Evolutionary conservation across 2,329 filamentous ascomycete species (phyloP), one percentile per base, ranked within the genome.

Genomic region (Pseudogymnoascus sp.): DNA sequence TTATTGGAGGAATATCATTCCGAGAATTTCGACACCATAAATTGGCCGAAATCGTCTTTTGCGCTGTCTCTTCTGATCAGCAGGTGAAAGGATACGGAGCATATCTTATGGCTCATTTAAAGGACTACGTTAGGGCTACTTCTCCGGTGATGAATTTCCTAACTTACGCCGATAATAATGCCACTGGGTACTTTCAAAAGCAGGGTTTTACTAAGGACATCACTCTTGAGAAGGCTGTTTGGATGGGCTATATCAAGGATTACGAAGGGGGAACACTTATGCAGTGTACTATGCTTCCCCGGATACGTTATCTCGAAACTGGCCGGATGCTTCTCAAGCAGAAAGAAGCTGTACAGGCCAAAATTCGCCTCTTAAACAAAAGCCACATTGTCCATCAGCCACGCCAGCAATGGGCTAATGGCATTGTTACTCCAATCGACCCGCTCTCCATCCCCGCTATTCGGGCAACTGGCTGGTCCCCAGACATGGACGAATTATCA

Each of bases 171-270:
- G 94, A 99, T 74, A 99, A 99, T 74, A 97, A 97, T 71, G 94
- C 94, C 39, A 99, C 96, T 66, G 94, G 94, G 9, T 99, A 97
- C 74, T 99, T 99, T 76, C 96, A 97, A 75, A 99, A 99, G 73
- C 94, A 99, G 73, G 94, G 94, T 0, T 99, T 99, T 71, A 97
- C 94, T 1, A 99, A 99, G 73, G 93, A 99, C 69, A 97, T 99
- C 66, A 96, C 92, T 0, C 84, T 99, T 0, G 89, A 94, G 63
- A 89, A 87, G 69, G 86, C 87, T 2, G 87, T 91, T 3, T 99
- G 94, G 94, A 97, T 97, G 94, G 94, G 94, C 2, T 99, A 97
- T 70, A 99, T 99, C 78, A 99, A 99, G 73, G 94, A 99, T 73
- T 99, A 99, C 74, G 94, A 99, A 75, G 94, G 94, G 62, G 94